Evolutionary conservation across 108 stramenopile species (phyloP).

Genomic region (Cyclostephanos invisitatus): DNA sequence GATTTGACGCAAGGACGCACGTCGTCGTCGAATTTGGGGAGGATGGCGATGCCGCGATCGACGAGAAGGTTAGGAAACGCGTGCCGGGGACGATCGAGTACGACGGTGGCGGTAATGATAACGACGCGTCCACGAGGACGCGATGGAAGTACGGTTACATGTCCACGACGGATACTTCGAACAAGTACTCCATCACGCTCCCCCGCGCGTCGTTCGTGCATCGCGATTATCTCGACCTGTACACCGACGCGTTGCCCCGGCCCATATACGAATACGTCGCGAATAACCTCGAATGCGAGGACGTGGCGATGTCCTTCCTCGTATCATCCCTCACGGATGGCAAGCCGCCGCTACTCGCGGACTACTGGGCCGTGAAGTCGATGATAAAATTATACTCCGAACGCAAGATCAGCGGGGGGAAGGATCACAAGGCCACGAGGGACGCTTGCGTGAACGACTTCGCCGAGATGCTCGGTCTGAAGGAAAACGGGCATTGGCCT

Average conservation of each 20-base stretch:
- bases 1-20: constrained; percentile 77
- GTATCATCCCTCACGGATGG: constrained; percentile 72
- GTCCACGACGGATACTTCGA: constrained; percentile 60
- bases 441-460: constrained; percentile 77
- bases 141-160: constrained; percentile 73
- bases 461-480: constrained; percentile 64
- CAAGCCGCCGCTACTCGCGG: constrained; percentile 71
- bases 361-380: constrained; percentile 73
- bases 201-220: constrained; percentile 78
- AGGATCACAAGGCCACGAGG: constrained; percentile 65
- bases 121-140: constrained; percentile 20
- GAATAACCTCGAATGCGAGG: constrained; percentile 79
- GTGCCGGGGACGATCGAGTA: background rate
- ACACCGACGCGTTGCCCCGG: constrained; percentile 62
- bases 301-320: constrained; percentile 82
- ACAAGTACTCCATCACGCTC: constrained; percentile 70
- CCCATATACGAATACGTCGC: constrained; percentile 61
- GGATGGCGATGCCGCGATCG: background rate
- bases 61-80: constrained; percentile 22
- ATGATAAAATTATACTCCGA: constrained; percentile 67
- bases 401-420: constrained; percentile 42
- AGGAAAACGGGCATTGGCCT: constrained; percentile 38
- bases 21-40: constrained; percentile 1
- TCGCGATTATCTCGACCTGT: constrained; percentile 71
- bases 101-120: background rate